These are phyloP conservation scores for Coccinonectria pachysandricola DNA, from an alignment of 2,329 filamentous ascomycete genomes.

Conservation along the genomic window DNA sequence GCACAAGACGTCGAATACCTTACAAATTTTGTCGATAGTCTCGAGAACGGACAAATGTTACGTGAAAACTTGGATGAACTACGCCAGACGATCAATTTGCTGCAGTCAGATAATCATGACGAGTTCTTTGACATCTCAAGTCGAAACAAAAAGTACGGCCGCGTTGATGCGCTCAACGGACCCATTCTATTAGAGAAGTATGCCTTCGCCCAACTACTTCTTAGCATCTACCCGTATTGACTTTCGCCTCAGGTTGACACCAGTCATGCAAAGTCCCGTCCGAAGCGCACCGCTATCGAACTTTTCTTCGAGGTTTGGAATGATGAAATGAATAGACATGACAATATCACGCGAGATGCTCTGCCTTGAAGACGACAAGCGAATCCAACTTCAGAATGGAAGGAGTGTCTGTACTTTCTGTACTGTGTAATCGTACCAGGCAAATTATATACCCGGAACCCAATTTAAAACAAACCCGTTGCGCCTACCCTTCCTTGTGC, in stretches of 20 bases:
- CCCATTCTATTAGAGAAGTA: constrained; percentile 88
- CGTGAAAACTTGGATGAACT: constrained; percentile 85
- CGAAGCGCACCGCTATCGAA: constrained; percentile 57
- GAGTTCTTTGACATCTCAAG: constrained; percentile 92
- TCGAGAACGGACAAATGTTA: constrained; percentile 78
- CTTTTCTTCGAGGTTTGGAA: constrained; percentile 66
- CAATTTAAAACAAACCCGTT: constrained; percentile 13
- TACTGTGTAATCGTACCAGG: constrained; percentile 7
- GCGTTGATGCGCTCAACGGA: constrained; percentile 85
- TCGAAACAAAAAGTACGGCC: constrained; percentile 85
- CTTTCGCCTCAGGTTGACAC: constrained; percentile 44
- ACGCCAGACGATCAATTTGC: constrained; percentile 80
- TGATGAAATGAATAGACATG: constrained; percentile 30
- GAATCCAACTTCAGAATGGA: constrained; percentile 4
- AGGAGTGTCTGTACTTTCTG: constrained; percentile 7
- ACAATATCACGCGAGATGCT: too few relatives aligned
- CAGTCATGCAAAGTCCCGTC: constrained; percentile 47
- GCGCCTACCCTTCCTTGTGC: constrained; percentile 13
- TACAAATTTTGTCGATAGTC: constrained; percentile 72
- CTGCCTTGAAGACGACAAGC: too few relatives aligned
- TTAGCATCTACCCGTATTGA: constrained; percentile 13
- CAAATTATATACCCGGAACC: constrained; percentile 6
- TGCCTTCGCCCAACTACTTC: constrained; percentile 11
- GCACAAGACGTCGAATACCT: constrained; percentile 78
- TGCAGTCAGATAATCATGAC: constrained; percentile 83